phyloP scores from a whole-genome alignment of 2,329 filamentous ascomycete species.

The Lithohypha guttulata region DNA sequence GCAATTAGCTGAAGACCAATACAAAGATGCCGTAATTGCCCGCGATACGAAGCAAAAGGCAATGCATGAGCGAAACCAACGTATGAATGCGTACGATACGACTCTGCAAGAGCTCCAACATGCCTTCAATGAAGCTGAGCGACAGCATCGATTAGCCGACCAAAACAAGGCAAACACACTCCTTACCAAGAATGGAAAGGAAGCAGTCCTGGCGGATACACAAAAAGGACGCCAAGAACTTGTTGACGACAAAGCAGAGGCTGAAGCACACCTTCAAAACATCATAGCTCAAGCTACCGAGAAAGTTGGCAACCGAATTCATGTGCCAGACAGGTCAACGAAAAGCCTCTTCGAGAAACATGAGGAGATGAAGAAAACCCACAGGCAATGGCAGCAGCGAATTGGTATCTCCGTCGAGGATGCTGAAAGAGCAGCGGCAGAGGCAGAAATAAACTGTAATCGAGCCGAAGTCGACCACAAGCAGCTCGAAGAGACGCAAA shows the following conservation, averaged over 20 bases:
- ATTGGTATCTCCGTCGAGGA: slow-evolving; percentile 56
- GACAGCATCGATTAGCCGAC: slow-evolving; percentile 13
- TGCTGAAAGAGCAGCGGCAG: slow-evolving; percentile 42
- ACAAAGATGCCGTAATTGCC: slow-evolving; percentile 38
- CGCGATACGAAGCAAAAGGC: slow-evolving; percentile 34
- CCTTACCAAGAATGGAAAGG: slow-evolving; percentile 51
- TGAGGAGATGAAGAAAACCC: slow-evolving; percentile 45
- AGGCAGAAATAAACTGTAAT: slow-evolving; percentile 28
- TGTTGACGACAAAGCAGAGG: neutral
- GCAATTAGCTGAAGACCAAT: slow-evolving; percentile 33
- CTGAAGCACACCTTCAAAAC: slow-evolving; percentile 26
- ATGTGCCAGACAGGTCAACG: slow-evolving; percentile 52
- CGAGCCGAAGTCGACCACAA: slow-evolving; percentile 30
- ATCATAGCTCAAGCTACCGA: slow-evolving; percentile 44
- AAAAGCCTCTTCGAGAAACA: slow-evolving; percentile 40
- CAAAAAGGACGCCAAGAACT: slow-evolving; percentile 37
- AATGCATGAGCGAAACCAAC: slow-evolving; percentile 30
- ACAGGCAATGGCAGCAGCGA: slow-evolving; percentile 46
- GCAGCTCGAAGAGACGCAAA: slow-evolving; percentile 28
- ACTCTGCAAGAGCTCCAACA: slow-evolving; percentile 32
- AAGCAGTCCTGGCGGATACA: slow-evolving; percentile 41
- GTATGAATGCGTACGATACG: slow-evolving; percentile 26
- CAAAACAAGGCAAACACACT: slow-evolving; percentile 36
- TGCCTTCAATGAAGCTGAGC: slow-evolving; percentile 3
- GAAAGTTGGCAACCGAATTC: slow-evolving; percentile 38